Conservation (phyloP, 2,329 filamentous ascomycete genomes). For the Fusarium neocosmosporiellum region DNA sequence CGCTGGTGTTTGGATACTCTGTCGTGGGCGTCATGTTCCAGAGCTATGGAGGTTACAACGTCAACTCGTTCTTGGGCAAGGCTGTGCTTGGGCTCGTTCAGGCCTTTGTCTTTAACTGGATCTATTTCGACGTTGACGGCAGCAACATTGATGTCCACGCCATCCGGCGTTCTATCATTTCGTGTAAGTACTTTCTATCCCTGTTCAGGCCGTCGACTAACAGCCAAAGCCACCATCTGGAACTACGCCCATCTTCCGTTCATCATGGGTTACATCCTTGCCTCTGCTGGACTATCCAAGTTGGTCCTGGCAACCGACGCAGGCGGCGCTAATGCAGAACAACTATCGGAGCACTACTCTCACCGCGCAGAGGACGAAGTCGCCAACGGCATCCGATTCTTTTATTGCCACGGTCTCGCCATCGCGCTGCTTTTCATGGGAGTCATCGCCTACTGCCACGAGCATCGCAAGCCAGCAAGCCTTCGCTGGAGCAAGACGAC, state of each 20-base stretch:
- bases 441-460: constrained; percentile 65
- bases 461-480: constrained; percentile 63
- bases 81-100: constrained; percentile 68
- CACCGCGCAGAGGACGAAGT: constrained; percentile 62
- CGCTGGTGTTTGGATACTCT: constrained; percentile 72
- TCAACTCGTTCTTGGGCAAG: constrained; percentile 71
- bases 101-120: constrained; percentile 70
- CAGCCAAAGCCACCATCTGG: constrained; percentile 61
- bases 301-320: constrained; percentile 70
- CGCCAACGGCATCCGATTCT: constrained; percentile 66
- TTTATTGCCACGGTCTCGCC: constrained; percentile 72
- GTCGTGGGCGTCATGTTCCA: constrained; percentile 72
- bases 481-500: constrained; percentile 61
- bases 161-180: constrained; percentile 63
- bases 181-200: constrained; percentile 47
- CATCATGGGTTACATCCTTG: constrained; percentile 71
- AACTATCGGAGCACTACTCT: constrained; percentile 63
- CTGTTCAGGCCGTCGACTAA: constrained; percentile 7
- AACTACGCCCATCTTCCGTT: constrained; percentile 68
- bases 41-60: constrained; percentile 55
- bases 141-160: constrained; percentile 69
- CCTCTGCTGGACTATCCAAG: constrained; percentile 66
- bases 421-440: constrained; percentile 65
- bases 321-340: constrained; percentile 57
- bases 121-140: constrained; percentile 72